Evolutionary conservation across 2,329 filamentous ascomycete species (phyloP), one percentile per base, ranked within the genome.

Genomic region (Fusarium longipes): DNA sequence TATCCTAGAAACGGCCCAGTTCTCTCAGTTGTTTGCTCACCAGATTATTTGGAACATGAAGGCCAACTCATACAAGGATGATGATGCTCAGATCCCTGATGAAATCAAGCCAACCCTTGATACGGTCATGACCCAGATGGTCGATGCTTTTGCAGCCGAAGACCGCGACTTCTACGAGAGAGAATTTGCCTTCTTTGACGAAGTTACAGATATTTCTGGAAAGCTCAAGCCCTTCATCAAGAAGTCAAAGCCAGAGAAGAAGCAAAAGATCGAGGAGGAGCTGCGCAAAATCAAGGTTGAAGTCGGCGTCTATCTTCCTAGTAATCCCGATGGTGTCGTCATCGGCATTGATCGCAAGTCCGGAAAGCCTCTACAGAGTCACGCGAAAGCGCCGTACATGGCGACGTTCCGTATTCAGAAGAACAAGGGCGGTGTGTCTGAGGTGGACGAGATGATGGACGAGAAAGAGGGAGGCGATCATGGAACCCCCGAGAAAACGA

Each of bases 11-110:
- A 97, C 96, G 1, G 96, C 94, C 2, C 95, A 96, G 73, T 94
- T 97, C 75, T 98, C 96, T n/a, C 96, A 98, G 78, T 82, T 98
- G 10, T 99, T 99, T 78, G 95, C 96, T 4, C 96, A 99, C 77
- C 96, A 99, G 74, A 98, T 99, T 70, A 99, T 99, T 76, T 99
- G 96, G 96, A 99, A 99, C 77, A 99, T 99, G 91, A 99, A 98
- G 78, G 96, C 96, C 30, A 99, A 99, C 77, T 92, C 94, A 2
- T 99, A 92, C 84, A 99, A 97, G 78, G 96, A 99, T 69, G 95
- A 99, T 73, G 93, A 97, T 70, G 94, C 91, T 15, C 88, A 91
- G 72, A 87, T 97, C 66, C 94, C 96, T 20, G 96, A 99, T 78
- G 87, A 89, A 5, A 91, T 97, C 74, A 99, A 99, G 77, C 95